Base-by-base conservation (phyloP, 805 yeast species). In the Barnettozyma botsteinii region DNA sequence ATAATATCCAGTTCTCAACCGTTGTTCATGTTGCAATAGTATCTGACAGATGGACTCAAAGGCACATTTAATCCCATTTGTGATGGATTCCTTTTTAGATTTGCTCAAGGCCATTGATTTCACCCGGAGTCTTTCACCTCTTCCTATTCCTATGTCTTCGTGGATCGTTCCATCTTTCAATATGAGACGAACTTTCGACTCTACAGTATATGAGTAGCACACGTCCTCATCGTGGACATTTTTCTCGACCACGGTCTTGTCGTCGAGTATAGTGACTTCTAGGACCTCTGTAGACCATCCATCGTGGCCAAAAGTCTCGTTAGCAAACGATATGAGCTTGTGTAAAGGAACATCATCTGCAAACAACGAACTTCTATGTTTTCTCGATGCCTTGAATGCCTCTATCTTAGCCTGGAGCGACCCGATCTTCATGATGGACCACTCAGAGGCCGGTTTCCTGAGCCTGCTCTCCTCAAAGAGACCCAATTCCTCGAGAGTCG, bases 21-120 rank as follows among this genome's bases (percentile, higher is more conserved):
- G 63, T 2, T 41, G 40, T 37, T 65, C 70, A 39, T 67, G 66
- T 3, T 57, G 59, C 11, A 52, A 19, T 4, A 66, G 50, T 2
- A 85, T 79, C 49, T 81, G 76, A 28, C 95, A 95, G 54, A 87
- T 85, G 47, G 82, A 79, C 46, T 94, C 66, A 38, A 89, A 65
- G 12, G 91, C 81, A 36, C 93, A 67, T 60, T 87, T 88, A 42
- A 83, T 61, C 0, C 85, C 96, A 58, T 85, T 89, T 0, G 89
- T 83, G n/a, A 81, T 73, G 1, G 95, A 93, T 52, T 84, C 93
- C 52, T 86, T 85, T 57, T 78, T 80, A 41, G 94, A 83, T 55
- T 85, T 87, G 39, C 78, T 86, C 56, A 74, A 81, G 0, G 95
- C 91, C 64, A 75, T 74, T 2, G 82, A 81, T 55, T 76, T 80